phyloP scores from a whole-genome alignment of 352 stramenopile genomes.

The Ophiocytium majus region DNA sequence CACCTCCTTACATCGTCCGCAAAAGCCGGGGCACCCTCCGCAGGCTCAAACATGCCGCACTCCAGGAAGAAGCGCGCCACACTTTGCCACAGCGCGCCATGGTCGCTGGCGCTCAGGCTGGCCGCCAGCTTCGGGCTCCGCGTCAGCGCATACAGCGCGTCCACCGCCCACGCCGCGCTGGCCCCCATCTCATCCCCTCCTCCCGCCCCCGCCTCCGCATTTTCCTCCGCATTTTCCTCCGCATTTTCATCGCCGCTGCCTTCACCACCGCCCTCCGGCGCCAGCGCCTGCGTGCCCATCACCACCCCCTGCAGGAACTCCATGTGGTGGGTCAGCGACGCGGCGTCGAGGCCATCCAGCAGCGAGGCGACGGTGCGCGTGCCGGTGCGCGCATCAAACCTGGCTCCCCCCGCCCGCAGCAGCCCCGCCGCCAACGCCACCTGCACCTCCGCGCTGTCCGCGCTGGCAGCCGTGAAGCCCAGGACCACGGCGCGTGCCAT shows the following conservation, averaged over 20 bases:
- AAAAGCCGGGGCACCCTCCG: neutral
- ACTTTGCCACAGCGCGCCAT: neutral
- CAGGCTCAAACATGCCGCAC: neutral
- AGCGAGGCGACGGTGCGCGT: neutral
- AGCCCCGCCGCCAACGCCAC: neutral
- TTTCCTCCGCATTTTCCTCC: too few relatives aligned
- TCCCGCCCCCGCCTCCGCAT: too few relatives aligned
- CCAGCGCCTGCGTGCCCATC: neutral
- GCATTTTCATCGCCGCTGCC: too few relatives aligned
- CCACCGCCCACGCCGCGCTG: neutral
- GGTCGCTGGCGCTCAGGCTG: neutral
- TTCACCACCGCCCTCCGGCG: too few relatives aligned
- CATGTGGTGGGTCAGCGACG: neutral
- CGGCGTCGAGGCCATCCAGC: neutral
- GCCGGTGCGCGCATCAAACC: conserved; percentile 7
- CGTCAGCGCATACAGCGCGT: neutral
- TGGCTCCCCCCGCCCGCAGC: neutral
- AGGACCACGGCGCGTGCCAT: neutral
- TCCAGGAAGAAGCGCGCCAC: neutral
- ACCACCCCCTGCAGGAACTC: neutral
- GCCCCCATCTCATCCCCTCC: too few relatives aligned
- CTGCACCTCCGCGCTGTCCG: conserved; percentile 10
- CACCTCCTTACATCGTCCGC: too few relatives aligned
- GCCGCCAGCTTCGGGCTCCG: neutral
- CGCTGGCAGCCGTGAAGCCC: neutral